Evolutionary conservation across 345 rosid species (phyloP).

Genomic region (Gossypium australe): DNA sequence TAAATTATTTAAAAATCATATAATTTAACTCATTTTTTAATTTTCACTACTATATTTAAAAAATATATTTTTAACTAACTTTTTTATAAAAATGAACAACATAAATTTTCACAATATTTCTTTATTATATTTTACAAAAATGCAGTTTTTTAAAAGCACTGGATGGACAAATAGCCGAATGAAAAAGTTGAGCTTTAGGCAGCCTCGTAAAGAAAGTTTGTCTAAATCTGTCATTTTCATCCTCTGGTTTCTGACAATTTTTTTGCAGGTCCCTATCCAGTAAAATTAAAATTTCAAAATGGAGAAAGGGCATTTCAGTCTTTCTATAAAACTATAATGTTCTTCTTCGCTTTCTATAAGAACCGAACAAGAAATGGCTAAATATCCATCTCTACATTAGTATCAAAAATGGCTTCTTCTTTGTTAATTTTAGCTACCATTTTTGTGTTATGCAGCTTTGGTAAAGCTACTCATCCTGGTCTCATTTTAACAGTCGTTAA

Average conservation of each 20-base stretch:
- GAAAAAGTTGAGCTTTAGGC: not conserved
- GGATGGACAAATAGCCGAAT: not conserved
- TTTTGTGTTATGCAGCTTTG: conserved; percentile 20
- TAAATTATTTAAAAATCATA: no score
- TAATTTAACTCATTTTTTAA: no score
- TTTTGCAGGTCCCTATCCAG: not conserved
- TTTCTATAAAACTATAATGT: not conserved
- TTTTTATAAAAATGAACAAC: no score
- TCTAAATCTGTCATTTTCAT: not conserved
- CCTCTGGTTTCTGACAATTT: conserved; percentile 6
- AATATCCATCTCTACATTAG: not conserved
- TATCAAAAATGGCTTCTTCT: conserved; percentile 26
- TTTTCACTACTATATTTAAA: no score
- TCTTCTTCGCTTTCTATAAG: conserved; percentile 4
- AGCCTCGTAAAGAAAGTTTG: not conserved
- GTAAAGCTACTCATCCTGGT: conserved; percentile 24
- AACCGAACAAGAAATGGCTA: not conserved
- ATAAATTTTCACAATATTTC: no score
- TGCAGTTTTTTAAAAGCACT: no score
- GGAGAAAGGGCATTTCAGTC: conserved; percentile 10
- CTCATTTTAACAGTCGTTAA: conserved; percentile 73
- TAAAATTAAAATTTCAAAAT: not conserved
- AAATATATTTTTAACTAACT: no score
- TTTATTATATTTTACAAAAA: no score
- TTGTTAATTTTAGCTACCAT: not conserved